Evolutionary conservation across 495 filamentous ascomycete species (phyloP).

Genomic region (Tuber aestivum): DNA sequence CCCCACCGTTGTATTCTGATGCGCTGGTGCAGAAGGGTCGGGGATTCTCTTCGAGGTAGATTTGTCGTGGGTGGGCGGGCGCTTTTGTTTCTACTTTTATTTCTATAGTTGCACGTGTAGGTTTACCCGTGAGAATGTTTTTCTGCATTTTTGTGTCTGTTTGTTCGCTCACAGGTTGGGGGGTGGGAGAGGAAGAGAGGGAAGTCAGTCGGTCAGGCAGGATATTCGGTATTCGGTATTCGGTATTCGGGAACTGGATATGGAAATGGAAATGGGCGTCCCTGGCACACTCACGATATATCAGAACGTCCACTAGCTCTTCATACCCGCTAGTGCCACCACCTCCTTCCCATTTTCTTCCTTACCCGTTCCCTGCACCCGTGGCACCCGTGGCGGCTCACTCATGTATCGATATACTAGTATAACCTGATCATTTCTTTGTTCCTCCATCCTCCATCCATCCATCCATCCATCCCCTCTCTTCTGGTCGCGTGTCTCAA

Average conservation of each 20-base stretch:
- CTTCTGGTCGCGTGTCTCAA: neutral
- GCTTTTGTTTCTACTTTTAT: neutral
- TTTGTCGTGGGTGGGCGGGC: neutral
- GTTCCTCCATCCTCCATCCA: neutral
- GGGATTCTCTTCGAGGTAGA: constrained; percentile 21
- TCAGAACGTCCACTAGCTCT: neutral
- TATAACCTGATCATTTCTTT: neutral
- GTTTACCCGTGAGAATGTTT: neutral
- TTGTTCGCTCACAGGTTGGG: neutral
- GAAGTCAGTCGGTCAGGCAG: too few relatives aligned
- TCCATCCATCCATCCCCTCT: neutral
- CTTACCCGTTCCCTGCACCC: too few relatives aligned
- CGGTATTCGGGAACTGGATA: neutral
- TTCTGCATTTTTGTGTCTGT: neutral
- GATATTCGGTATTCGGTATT: too few relatives aligned
- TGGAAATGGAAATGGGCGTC: neutral
- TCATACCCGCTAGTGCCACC: neutral
- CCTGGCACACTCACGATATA: neutral
- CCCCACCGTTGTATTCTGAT: constrained; percentile 41
- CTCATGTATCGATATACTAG: neutral
- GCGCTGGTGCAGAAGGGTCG: constrained; percentile 39
- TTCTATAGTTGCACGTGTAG: neutral
- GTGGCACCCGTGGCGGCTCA: neutral
- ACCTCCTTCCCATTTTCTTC: too few relatives aligned
- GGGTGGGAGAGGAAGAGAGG: too few relatives aligned